Conservation (phyloP, 192 early-diverging fungal species). For the Coemansia sp. region DNA sequence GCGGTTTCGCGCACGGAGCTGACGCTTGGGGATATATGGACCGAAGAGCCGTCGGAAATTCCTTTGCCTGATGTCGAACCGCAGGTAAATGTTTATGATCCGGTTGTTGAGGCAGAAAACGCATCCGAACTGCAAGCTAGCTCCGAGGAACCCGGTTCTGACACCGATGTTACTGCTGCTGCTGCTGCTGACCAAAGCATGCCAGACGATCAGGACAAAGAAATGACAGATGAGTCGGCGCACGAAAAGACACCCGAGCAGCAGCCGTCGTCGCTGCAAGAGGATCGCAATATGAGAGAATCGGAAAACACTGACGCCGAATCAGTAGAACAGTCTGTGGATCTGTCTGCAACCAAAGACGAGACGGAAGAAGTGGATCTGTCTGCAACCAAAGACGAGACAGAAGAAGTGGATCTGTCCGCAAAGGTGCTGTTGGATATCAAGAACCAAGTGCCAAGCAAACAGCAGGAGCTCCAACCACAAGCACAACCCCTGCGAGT, state of each 20-base stretch:
- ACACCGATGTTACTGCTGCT: not conserved
- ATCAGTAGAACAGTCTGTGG: not conserved
- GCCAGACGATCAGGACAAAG: not conserved
- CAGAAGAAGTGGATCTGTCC: not conserved
- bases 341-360: not conserved
- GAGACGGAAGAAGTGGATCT: not conserved
- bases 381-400: not conserved
- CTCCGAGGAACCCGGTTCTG: not conserved
- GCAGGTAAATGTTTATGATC: not conserved
- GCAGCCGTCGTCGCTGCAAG: not conserved
- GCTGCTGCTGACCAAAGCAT: not conserved
- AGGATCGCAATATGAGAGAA: not conserved
- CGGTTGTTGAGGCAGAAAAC: not conserved
- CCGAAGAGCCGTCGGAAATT: constrained; percentile 22
- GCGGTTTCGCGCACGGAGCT: constrained; percentile 24
- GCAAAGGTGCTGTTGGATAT: not conserved
- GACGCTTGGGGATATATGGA: constrained; percentile 43
- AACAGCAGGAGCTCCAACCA: not conserved
- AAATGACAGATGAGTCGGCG: not conserved
- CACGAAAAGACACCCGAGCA: not conserved
- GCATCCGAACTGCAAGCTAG: not conserved
- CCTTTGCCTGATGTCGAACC: not conserved
- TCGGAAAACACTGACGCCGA: not conserved
- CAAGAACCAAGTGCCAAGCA: not conserved
- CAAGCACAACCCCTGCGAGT: constrained; percentile 5